Evolutionary conservation across 169 alveolate species (phyloP).

Genomic region (Neospora caninum): DNA sequence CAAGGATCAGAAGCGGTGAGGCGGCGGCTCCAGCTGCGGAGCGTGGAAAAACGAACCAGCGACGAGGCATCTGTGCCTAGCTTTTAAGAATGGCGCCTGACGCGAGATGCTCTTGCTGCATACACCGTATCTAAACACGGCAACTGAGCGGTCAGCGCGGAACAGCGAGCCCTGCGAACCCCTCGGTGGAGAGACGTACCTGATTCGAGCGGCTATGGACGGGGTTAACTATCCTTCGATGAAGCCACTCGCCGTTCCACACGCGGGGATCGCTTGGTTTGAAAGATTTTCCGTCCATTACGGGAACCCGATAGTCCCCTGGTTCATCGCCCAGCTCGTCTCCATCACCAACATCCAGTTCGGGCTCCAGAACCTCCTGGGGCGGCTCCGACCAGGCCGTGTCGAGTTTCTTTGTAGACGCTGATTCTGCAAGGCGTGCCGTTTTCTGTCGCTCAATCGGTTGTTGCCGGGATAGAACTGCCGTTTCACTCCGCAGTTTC

Average conservation of each 20-base stretch:
- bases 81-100: neutral
- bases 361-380: neutral
- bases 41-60: neutral
- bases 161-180: too few relatives aligned
- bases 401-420: neutral
- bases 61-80: neutral
- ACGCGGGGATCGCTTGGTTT: neutral
- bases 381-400: neutral
- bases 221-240: neutral
- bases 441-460: too few relatives aligned
- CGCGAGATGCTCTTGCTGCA: neutral
- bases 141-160: too few relatives aligned
- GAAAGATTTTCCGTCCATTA: neutral
- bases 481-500: too few relatives aligned
- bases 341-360: neutral
- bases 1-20: neutral
- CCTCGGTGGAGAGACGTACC: neutral
- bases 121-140: too few relatives aligned
- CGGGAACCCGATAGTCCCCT: neutral
- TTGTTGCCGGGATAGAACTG: too few relatives aligned
- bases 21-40: neutral
- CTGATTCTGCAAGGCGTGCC: too few relatives aligned
- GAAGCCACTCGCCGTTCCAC: conserved; percentile 5
- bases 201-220: neutral
- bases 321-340: neutral